phyloP scores from a whole-genome alignment of 495 filamentous ascomycete genomes.

The Xylaria longipes region DNA sequence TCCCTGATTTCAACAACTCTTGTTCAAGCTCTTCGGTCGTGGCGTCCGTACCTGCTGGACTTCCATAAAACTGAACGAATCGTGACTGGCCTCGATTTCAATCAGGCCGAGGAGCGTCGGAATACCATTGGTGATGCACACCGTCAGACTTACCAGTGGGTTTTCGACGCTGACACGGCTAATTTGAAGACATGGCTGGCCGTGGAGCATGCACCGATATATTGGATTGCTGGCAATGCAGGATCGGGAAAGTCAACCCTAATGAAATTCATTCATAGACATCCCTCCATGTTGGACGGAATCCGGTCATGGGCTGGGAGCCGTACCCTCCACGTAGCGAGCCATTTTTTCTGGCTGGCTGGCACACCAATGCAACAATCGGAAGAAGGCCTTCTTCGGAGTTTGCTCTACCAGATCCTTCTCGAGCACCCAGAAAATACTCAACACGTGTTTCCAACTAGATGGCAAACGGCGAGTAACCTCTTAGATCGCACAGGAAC shows the following conservation, averaged over 20 bases:
- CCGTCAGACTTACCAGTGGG: not conserved
- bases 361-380: constrained; percentile 33
- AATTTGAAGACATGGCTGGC: not conserved
- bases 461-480: constrained; percentile 29
- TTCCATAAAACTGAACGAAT: not conserved
- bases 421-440: constrained; percentile 22
- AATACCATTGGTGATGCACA: not conserved
- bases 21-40: not conserved
- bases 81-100: not conserved
- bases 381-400: constrained; percentile 28
- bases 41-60: not conserved
- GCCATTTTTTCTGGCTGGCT: constrained; percentile 36
- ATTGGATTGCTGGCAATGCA: constrained; percentile 43
- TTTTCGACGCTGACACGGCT: not conserved
- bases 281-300: not conserved
- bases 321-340: constrained; percentile 18
- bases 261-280: constrained; percentile 38
- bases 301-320: not conserved
- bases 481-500: constrained; percentile 10
- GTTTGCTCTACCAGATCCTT: constrained; percentile 31
- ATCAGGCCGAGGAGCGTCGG: not conserved
- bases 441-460: constrained; percentile 29
- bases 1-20: no score
- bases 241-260: constrained; percentile 44
- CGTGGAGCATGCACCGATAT: constrained; percentile 23